Evolutionary conservation across 2,329 filamentous ascomycete genomes (phyloP).

Genomic region (Colletotrichum simmondsii): DNA sequence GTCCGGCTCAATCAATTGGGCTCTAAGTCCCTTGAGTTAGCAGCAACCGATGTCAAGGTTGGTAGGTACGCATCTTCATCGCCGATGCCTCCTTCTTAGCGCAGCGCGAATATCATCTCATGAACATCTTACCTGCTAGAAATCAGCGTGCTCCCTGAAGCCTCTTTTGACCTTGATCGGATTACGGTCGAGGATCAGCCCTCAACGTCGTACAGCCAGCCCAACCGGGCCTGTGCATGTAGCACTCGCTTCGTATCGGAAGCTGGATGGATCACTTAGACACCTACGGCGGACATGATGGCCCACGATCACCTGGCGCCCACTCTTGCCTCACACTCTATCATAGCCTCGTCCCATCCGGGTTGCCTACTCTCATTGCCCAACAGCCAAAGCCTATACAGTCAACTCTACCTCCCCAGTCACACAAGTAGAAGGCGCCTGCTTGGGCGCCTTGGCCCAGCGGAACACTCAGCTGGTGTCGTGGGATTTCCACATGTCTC

Average conservation of each 20-base stretch:
- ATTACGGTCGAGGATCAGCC: too few relatives aligned
- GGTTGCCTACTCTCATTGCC: too few relatives aligned
- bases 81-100: too few relatives aligned
- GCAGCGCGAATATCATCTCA: too few relatives aligned
- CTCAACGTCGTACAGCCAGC: background rate
- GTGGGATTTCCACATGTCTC: background rate
- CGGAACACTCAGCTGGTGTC: background rate
- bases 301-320: too few relatives aligned
- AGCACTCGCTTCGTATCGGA: background rate
- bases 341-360: too few relatives aligned
- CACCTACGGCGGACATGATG: background rate
- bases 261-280: background rate
- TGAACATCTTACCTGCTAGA: too few relatives aligned
- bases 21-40: background rate
- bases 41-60: background rate
- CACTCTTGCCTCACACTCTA: too few relatives aligned
- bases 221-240: background rate
- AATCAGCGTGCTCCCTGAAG: too few relatives aligned
- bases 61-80: too few relatives aligned
- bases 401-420: background rate
- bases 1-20: too few relatives aligned
- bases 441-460: background rate
- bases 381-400: background rate
- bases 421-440: background rate
- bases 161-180: too few relatives aligned